Percentiles rank a stretch among this genome's conserved stretches.
phyloP scores from a whole-genome alignment of 1,284 basidiomycete genomes.

The Thecaphora thlaspeos region DNA sequence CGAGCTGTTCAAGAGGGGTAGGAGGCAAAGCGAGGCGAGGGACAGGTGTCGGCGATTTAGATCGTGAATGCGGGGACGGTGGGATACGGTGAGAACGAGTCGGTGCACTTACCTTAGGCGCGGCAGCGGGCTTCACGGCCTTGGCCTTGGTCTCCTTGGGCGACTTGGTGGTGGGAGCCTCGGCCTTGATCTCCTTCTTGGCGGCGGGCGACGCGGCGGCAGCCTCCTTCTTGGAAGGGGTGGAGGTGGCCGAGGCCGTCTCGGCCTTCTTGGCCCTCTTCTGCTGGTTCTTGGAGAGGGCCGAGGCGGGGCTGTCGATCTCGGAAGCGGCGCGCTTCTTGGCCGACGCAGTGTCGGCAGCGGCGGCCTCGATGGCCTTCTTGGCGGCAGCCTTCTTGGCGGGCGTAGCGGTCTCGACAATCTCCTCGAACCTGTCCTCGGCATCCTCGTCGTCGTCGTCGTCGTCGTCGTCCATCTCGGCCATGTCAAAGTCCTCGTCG shows the following conservation, averaged over 20 bases:
- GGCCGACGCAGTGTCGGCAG: constrained; percentile 57
- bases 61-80: not conserved
- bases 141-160: constrained; percentile 31
- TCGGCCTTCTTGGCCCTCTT: constrained; percentile 69
- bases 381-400: constrained; percentile 18
- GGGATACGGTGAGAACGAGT: no score
- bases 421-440: constrained; percentile 37
- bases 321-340: constrained; percentile 67
- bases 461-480: constrained; percentile 53
- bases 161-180: constrained; percentile 49
- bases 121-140: constrained; percentile 25
- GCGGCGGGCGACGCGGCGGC: constrained; percentile 34
- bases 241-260: constrained; percentile 46
- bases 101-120: no score
- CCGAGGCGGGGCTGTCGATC: constrained; percentile 57
- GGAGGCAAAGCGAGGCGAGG: not conserved
- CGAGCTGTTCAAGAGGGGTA: constrained; percentile 5
- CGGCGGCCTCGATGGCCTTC: constrained; percentile 27
- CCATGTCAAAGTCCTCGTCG: constrained; percentile 59
- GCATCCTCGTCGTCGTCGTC: constrained; percentile 40
- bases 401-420: constrained; percentile 7
- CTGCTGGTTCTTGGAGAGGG: constrained; percentile 57
- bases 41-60: not conserved
- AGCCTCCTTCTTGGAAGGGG: constrained; percentile 29
- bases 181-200: constrained; percentile 59